Base-by-base conservation (phyloP, 2,329 filamentous ascomycete species). In the Nectriaceae sp. region DNA sequence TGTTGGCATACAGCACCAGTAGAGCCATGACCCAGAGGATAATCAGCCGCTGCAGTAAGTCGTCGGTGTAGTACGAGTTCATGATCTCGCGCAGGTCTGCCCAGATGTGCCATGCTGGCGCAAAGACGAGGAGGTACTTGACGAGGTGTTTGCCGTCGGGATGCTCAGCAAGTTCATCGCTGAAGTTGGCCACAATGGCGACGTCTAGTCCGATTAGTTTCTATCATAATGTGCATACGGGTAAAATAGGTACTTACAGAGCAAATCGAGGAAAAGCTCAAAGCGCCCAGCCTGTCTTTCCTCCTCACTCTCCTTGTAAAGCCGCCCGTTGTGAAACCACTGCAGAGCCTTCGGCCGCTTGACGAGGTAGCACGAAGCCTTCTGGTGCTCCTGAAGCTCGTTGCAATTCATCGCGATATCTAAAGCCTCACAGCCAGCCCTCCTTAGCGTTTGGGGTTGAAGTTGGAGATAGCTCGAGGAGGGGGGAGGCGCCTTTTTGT, bases 61-160 rank as follows among this genome's bases (percentile, higher is more conserved):
- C 76, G 50, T 78, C 75, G 44, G 74, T 77, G 60, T 78, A 77
- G 62, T 75, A 78, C 6, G 72, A 75, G 60, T 78, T 78, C 73
- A 78, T 77, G 47, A 77, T 64, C 60, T 77, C 75, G 50, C 74
- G 71, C 16, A 77, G 64, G 50, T 78, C 75, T 35, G 66, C 69
- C 75, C 75, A 78, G 41, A 77, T 72, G 50, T 78, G 71, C 75
- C 75, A 77, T 46, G 75, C 73, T 10, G 74, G 74, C 6, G 73
- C 66, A 31, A 76, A 73, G 31, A 76, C 74, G 38, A 78, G 68
- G 21, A 78, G 66, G 56, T 76, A 78, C 59, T 77, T 77, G 44
- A 70, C 70, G 4, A 77, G 65, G 26, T 72, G 68, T 18, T 61
- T 60, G 19, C 73, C 73, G 21, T 73, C 65, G 8, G 75, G 68